These are phyloP conservation scores for Saccharum officinarum DNA, from an alignment of 176 grass and related monocot genomes.

Conservation along the genomic window DNA sequence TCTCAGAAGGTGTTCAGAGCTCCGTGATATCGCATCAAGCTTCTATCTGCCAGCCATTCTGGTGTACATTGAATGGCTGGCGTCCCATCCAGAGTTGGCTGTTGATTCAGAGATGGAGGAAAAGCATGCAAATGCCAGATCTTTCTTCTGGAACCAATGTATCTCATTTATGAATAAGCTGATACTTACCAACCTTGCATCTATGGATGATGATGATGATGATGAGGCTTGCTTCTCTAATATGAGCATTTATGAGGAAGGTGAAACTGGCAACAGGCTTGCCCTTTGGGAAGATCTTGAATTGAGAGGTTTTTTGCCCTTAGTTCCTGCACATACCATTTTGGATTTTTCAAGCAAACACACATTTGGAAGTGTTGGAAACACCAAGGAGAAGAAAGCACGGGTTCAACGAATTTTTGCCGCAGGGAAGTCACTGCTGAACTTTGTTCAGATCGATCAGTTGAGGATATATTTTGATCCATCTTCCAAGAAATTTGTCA, in stretches of 20 bases:
- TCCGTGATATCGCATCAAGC: constrained; percentile 72
- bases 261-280: constrained; percentile 78
- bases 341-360: constrained; percentile 89
- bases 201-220: constrained; percentile 62
- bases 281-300: constrained; percentile 86
- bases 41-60: constrained; percentile 74
- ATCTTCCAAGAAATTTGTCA: constrained; percentile 63
- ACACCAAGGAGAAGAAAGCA: constrained; percentile 60
- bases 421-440: constrained; percentile 58
- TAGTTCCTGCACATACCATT: constrained; percentile 77
- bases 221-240: constrained; percentile 84
- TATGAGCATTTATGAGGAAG: constrained; percentile 73
- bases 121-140: constrained; percentile 68
- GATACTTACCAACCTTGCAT: constrained; percentile 58
- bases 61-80: constrained; percentile 90
- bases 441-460: constrained; percentile 63
- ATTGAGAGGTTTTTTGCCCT: constrained; percentile 84
- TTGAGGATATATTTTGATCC: constrained; percentile 77
- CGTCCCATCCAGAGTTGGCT: constrained; percentile 72
- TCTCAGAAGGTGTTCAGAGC: constrained; percentile 67
- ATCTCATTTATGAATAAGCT: constrained; percentile 82
- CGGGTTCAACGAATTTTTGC: constrained; percentile 79
- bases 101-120: constrained; percentile 65
- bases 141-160: constrained; percentile 90
- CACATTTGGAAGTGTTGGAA: constrained; percentile 57